Evolutionary conservation across 2,329 filamentous ascomycete species (phyloP).

Genomic region (Albifimbria verrucaria): DNA sequence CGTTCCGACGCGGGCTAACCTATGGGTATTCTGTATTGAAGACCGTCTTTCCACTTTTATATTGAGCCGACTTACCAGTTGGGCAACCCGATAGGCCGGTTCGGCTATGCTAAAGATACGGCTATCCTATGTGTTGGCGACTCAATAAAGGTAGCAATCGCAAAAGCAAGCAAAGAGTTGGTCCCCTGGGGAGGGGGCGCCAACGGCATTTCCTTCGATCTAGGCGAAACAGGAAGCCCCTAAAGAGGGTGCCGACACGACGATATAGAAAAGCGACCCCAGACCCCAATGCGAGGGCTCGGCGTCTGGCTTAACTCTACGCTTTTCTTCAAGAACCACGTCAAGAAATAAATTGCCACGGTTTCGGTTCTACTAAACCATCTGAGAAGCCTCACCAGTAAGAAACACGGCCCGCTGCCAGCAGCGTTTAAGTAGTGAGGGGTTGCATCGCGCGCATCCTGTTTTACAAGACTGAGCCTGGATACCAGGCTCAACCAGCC

Average conservation of each 20-base stretch:
- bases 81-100: slow-evolving; percentile 6
- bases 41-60: slow-evolving; percentile 15
- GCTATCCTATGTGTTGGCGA: slow-evolving; percentile 12
- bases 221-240: slow-evolving; percentile 11
- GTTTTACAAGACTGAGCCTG: slow-evolving; percentile 6
- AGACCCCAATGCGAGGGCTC: slow-evolving; percentile 4
- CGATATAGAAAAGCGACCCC: slow-evolving; percentile 3
- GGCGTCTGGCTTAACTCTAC: slow-evolving; percentile 5
- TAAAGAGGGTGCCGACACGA: slow-evolving; percentile 1
- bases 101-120: slow-evolving; percentile 16
- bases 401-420: slow-evolving; percentile 4
- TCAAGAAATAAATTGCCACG: slow-evolving; percentile 3
- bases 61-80: slow-evolving; percentile 11
- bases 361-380: slow-evolving; percentile 2
- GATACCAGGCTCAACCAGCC: slow-evolving; percentile 7
- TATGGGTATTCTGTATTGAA: slow-evolving; percentile 13
- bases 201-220: slow-evolving; percentile 16
- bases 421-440: slow-evolving; percentile 5
- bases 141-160: slow-evolving; percentile 9
- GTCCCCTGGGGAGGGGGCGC: slow-evolving; percentile 11
- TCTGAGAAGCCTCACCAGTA: slow-evolving; percentile 5
- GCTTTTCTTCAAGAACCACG: slow-evolving; percentile 4
- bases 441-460: slow-evolving; percentile 9
- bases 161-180: slow-evolving; percentile 8
- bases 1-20: slow-evolving; percentile 7